Percentiles rank a stretch among this genome's conserved stretches.
Evolutionary conservation across 2,329 filamentous ascomycete genomes (phyloP).

Genomic region (Xylariaceae sp.): DNA sequence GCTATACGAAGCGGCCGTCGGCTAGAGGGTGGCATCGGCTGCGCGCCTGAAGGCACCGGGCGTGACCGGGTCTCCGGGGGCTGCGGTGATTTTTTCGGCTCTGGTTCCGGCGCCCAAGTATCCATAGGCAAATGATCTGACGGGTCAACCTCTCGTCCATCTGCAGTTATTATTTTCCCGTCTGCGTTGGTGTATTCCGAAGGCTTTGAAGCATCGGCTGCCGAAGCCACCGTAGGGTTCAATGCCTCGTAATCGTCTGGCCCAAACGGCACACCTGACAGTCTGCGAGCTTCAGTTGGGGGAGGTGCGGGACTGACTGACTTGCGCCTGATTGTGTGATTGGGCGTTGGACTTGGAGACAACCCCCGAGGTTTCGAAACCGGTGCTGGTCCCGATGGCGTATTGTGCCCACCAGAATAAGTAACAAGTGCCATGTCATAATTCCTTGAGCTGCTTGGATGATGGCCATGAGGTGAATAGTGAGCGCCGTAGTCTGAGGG

Average conservation of each 20-base stretch:
- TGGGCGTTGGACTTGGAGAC: slow-evolving; percentile 48
- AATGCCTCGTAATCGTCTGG: slow-evolving; percentile 76
- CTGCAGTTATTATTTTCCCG: slow-evolving; percentile 74
- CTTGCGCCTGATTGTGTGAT: slow-evolving; percentile 66
- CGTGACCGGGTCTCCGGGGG: slow-evolving; percentile 41
- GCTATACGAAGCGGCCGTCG: slow-evolving; percentile 56
- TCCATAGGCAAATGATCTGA: slow-evolving; percentile 79
- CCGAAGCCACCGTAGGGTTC: slow-evolving; percentile 60
- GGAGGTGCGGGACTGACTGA: slow-evolving; percentile 73
- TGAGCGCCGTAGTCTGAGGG: slow-evolving; percentile 31
- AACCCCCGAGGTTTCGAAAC: slow-evolving; percentile 33
- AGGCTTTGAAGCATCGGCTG: slow-evolving; percentile 35
- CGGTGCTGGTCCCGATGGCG: slow-evolving; percentile 21
- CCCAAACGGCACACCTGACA: slow-evolving; percentile 69
- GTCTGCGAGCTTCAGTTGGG: slow-evolving; percentile 48
- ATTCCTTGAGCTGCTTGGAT: slow-evolving; percentile 24
- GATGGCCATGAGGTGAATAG: slow-evolving; percentile 28
- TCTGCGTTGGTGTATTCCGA: slow-evolving; percentile 54
- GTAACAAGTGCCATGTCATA: slow-evolving; percentile 42
- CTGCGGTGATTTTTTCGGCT: slow-evolving; percentile 53
- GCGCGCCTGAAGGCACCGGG: slow-evolving; percentile 54
- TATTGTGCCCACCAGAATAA: slow-evolving; percentile 28
- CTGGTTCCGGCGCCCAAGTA: slow-evolving; percentile 76
- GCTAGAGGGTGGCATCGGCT: slow-evolving; percentile 53
- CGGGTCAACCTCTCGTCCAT: slow-evolving; percentile 77